These are phyloP conservation scores for Penicillium frequentans DNA, from an alignment of 2,329 filamentous ascomycete genomes.

Conservation along the genomic window DNA sequence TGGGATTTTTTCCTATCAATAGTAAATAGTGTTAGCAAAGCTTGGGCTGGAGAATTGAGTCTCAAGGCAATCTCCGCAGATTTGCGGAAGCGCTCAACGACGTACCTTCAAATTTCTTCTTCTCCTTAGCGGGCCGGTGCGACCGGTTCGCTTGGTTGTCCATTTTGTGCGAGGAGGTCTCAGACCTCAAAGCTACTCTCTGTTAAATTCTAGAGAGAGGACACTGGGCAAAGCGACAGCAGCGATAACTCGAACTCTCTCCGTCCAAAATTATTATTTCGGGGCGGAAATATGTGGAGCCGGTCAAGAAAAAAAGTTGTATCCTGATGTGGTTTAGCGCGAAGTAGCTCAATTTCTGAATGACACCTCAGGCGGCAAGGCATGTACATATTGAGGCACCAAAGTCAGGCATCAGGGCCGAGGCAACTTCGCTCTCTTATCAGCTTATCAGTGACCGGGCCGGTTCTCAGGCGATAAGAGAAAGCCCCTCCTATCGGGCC, in stretches of 20 bases:
- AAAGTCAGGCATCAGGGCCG: neutral
- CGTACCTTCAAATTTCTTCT: slow-evolving; percentile 71
- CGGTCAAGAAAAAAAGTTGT: slow-evolving; percentile 15
- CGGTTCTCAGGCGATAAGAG: slow-evolving; percentile 11
- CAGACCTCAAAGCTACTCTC: slow-evolving; percentile 25
- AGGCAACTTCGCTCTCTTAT: neutral
- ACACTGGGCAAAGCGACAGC: slow-evolving; percentile 8
- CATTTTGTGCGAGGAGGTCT: slow-evolving; percentile 54
- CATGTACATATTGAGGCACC: neutral
- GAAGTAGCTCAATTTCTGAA: neutral
- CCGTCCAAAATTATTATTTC: slow-evolving; percentile 37
- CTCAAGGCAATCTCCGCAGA: slow-evolving; percentile 10
- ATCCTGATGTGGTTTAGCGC: slow-evolving; percentile 9
- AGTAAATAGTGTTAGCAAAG: slow-evolving; percentile 1
- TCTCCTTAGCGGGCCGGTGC: slow-evolving; percentile 85
- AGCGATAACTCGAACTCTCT: slow-evolving; percentile 14
- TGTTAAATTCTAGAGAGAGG: slow-evolving; percentile 15
- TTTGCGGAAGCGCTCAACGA: slow-evolving; percentile 11
- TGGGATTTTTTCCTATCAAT: slow-evolving; percentile 70
- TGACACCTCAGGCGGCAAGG: slow-evolving; percentile 17
- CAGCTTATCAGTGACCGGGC: slow-evolving; percentile 4
- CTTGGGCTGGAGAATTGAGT: neutral
- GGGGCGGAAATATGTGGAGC: slow-evolving; percentile 27
- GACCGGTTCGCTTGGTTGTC: slow-evolving; percentile 81
- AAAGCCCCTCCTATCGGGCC: slow-evolving; percentile 10